phyloP scores from a whole-genome alignment of 192 early-diverging fungal genomes.

The Kappamyces sp. region DNA sequence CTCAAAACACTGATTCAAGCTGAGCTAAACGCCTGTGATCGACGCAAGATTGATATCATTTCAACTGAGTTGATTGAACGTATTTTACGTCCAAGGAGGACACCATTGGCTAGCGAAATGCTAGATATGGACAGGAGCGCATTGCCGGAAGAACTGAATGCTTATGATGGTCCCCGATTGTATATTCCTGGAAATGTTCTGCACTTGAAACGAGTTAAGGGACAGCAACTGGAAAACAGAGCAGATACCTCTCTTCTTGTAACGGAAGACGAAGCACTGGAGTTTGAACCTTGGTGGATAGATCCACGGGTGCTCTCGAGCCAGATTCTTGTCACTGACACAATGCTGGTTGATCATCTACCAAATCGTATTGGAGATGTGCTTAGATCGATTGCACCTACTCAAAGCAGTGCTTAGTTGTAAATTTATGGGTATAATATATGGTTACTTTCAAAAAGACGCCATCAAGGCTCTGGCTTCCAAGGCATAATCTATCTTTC shows the following conservation, averaged over 20 bases:
- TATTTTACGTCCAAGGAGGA: slow-evolving; percentile 12
- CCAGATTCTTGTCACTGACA: slow-evolving; percentile 34
- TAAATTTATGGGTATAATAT: too few species aligned
- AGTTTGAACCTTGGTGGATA: not conserved
- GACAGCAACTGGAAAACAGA: not conserved
- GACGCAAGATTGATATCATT: slow-evolving; percentile 35
- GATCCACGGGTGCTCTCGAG: not conserved
- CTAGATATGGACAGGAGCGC: not conserved
- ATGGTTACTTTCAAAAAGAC: too few species aligned
- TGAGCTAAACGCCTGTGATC: slow-evolving; percentile 21
- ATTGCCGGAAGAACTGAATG: not conserved
- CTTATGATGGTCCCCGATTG: slow-evolving; percentile 1
- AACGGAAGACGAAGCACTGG: not conserved
- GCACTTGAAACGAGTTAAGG: not conserved
- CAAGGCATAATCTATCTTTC: too few species aligned
- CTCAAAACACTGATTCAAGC: slow-evolving; percentile 29
- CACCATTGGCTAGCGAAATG: slow-evolving; percentile 10
- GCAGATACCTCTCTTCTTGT: not conserved
- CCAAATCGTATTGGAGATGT: slow-evolving; percentile 32
- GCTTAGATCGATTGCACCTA: slow-evolving; percentile 13
- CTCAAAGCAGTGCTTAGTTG: not conserved
- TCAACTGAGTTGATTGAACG: slow-evolving; percentile 23
- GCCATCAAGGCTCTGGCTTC: too few species aligned
- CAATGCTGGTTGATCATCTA: slow-evolving; percentile 44
- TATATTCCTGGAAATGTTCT: slow-evolving; percentile 10